Evolutionary conservation across 192 early-diverging fungal genomes (phyloP), one percentile per base, ranked within the genome.

Genomic region (Backusella psychrophila): DNA sequence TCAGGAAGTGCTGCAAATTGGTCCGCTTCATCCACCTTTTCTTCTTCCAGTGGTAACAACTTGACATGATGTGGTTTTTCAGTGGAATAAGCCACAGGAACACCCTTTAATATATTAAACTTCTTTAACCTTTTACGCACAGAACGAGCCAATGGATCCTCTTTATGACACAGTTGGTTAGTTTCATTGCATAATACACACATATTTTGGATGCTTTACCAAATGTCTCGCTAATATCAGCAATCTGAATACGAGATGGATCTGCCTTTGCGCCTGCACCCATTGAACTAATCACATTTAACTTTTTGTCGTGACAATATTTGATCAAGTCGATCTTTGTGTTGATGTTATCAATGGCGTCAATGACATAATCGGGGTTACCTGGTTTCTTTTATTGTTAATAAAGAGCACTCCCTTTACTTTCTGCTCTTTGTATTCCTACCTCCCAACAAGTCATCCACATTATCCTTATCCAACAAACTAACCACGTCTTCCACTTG

Each of bases 191-290:
- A 5, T 0, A 6, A 21, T 12, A 26, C 3, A 84, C 31, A 29
- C 41, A 19, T 15, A 23, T 3, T n/a, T 65, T 34, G 3, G 31
- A 66, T 3, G 19, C 39, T 6, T 49, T 84, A 93, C 91, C 91
- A 78, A 92, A 92, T 0, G 97, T 98, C 46, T 96, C 92, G 72
- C 92, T 90, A 69, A 99, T 97, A 81, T 99, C 98, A 36, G 95
- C 94, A 77, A 99, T 94, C 83, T 98, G 98, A 53, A 99, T 92
- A 15, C 94, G 90, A 34, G 96, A 96, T n/a, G 97, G 94, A 81
- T 99, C 96, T 1, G 95, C 89, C 81, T 99, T 99, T 52, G 95
- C 96, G n/a, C 98, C 97, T 4, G 97, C 94, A 1, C 97, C 98
- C 96, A 98, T 99, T 19, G 97, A 95, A 59, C 93, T 93, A 35